Conservation (phyloP, 176 grass and related monocot genomes). For the Cenchrus purpureus region DNA sequence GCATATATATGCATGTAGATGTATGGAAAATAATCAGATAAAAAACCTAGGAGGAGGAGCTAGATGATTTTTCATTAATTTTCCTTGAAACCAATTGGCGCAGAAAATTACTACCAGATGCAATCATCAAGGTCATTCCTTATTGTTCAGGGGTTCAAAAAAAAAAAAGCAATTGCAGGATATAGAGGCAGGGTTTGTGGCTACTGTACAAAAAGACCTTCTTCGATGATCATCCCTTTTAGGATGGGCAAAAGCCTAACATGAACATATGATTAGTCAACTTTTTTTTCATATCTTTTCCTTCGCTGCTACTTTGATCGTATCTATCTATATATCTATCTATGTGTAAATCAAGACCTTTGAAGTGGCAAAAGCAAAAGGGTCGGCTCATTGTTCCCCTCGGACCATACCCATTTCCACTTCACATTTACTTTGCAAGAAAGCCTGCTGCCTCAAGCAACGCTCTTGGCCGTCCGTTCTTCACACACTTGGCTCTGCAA, state of each 20-base stretch:
- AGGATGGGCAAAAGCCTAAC: conserved; percentile 42
- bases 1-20: no score
- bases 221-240: conserved; percentile 28
- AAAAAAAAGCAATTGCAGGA: no score
- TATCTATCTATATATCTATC: conserved; percentile 47
- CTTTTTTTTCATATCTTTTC: conserved; percentile 43
- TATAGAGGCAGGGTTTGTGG: neutral
- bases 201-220: conserved; percentile 29
- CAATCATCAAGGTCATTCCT: neutral
- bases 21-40: no score
- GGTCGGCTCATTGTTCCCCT: conserved; percentile 28
- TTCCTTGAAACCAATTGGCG: neutral
- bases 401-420: conserved; percentile 35
- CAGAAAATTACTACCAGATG: neutral
- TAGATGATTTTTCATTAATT: no score
- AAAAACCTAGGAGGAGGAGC: no score
- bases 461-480: conserved; percentile 26
- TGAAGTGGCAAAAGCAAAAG: conserved; percentile 62
- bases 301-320: conserved; percentile 43
- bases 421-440: conserved; percentile 43
- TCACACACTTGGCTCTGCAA: conserved; percentile 34
- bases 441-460: conserved; percentile 9
- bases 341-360: conserved; percentile 56
- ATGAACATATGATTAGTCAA: conserved; percentile 35
- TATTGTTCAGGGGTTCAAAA: neutral